Evolutionary conservation across 2,329 filamentous ascomycete genomes (phyloP), one percentile per base, ranked within the genome.

Genomic region (Fusarium haematococcum): DNA sequence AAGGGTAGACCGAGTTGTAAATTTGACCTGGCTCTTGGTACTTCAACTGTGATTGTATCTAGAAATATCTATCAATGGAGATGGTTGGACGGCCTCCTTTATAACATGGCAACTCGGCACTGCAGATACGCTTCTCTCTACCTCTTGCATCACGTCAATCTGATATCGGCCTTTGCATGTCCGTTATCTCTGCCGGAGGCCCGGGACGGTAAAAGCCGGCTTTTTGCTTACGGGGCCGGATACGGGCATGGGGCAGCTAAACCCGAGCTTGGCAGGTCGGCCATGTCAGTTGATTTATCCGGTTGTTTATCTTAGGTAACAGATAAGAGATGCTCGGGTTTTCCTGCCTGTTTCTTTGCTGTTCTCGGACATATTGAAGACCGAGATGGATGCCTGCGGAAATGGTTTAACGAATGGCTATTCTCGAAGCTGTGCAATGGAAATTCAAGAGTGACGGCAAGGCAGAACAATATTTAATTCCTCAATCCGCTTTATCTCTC

Each of bases 241-340:
- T n/a, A 32, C 35, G 56, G 63, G 27, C 39, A 73, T 68, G 35
- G 23, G 70, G 67, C 63, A 73, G 62, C 45, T 30, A 60, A 71
- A 61, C 71, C 63, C 71, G 70, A 71, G 20, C 41, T 9, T 25
- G 48, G 45, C 11, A 37, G 43, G 16, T 18, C 54, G 18, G 11
- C 32, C 37, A 33, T 50, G 67, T 32, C 33, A 41, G 25, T 32
- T 63, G 48, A 20, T 57, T 27, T 20, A 39, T 41, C n/a, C 32
- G 20, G 23, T 1, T 33, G 32, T 9, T 20, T 13, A 45, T 23
- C 5, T 62, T 35, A 11, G 25, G 30, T 41, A 65, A 54, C 39
- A 48, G 59, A 62, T 62, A 58, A 58, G 16, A 3, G 18, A 25
- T 27, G 2, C 16, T 20, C 43, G 59, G 41, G 32, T 14, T 37